Conservation (phyloP, 805 yeast species). For the Maudiozyma serrabonitensis region DNA sequence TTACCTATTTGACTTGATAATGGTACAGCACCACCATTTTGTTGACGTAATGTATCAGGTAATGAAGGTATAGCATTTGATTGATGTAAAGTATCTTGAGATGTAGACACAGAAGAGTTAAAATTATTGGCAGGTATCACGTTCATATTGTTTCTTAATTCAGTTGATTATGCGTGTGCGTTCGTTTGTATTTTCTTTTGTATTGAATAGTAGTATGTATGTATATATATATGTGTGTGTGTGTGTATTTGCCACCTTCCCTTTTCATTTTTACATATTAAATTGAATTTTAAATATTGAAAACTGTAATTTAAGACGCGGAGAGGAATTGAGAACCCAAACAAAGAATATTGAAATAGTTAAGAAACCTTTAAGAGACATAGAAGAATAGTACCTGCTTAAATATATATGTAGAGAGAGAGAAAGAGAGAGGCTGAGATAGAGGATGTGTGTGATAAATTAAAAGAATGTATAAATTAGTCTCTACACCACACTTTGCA, state of each 20-base stretch:
- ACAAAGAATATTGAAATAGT: too few species aligned
- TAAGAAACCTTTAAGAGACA: too few species aligned
- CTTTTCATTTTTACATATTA: too few species aligned
- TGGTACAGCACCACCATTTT: slow-evolving; percentile 49
- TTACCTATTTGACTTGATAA: slow-evolving; percentile 52
- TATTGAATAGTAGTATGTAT: background rate
- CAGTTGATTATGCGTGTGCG: too few species aligned
- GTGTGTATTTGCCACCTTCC: too few species aligned
- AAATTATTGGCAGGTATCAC: slow-evolving; percentile 46
- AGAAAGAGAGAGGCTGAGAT: too few species aligned
- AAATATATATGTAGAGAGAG: too few species aligned
- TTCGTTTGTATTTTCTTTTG: background rate
- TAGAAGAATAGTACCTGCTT: background rate
- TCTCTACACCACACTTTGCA: background rate
- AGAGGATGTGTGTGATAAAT: too few species aligned
- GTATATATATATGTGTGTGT: too few species aligned
- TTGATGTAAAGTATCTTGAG: slow-evolving; percentile 38
- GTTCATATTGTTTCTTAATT: slow-evolving; percentile 24
- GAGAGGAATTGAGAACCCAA: too few species aligned
- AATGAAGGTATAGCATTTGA: slow-evolving; percentile 63
- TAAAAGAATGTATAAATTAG: background rate
- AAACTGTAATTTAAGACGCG: too few species aligned
- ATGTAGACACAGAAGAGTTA: slow-evolving; percentile 40
- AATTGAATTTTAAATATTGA: too few species aligned
- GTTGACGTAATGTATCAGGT: slow-evolving; percentile 58